These are phyloP conservation scores for Hibiscus trionum DNA, from an alignment of 345 rosid genomes.

Conservation along the genomic window DNA sequence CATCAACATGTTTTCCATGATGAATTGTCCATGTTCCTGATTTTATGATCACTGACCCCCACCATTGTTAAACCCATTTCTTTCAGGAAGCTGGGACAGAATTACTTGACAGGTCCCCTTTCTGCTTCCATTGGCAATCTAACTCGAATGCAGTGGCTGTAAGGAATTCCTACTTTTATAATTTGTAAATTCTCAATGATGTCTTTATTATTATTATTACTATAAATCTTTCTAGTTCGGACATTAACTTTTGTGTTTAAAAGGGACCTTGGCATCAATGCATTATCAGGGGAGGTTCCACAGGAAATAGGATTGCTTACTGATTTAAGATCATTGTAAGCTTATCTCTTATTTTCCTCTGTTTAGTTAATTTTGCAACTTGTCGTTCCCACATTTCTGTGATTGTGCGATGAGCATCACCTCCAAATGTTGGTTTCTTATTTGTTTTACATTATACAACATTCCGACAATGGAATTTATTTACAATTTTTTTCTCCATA, in stretches of 20 bases:
- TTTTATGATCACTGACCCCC: too few relatives aligned
- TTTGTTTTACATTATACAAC: not conserved
- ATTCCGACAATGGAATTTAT: not conserved
- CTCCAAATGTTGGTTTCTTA: not conserved
- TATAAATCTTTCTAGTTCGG: too few relatives aligned
- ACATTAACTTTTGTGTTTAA: not conserved
- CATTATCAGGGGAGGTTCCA: constrained; percentile 50
- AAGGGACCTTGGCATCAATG: constrained; percentile 52
- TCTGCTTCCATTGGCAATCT: constrained; percentile 37
- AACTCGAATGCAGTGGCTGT: constrained; percentile 56
- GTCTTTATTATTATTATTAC: too few relatives aligned
- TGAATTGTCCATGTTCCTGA: too few relatives aligned
- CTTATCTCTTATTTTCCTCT: not conserved
- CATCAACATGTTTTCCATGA: too few relatives aligned
- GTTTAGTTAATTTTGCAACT: not conserved
- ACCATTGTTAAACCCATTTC: too few relatives aligned
- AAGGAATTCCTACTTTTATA: constrained; percentile 13
- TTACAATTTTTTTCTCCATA: not conserved
- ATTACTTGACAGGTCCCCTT: too few relatives aligned
- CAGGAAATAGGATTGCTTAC: constrained; percentile 58
- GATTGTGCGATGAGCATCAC: not conserved
- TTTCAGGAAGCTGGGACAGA: too few relatives aligned
- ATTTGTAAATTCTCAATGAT: not conserved
- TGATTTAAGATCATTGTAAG: constrained; percentile 45
- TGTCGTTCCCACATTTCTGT: not conserved